Conservation (phyloP, 768 basidiomycete genomes). For the Neoboletus magnificus region DNA sequence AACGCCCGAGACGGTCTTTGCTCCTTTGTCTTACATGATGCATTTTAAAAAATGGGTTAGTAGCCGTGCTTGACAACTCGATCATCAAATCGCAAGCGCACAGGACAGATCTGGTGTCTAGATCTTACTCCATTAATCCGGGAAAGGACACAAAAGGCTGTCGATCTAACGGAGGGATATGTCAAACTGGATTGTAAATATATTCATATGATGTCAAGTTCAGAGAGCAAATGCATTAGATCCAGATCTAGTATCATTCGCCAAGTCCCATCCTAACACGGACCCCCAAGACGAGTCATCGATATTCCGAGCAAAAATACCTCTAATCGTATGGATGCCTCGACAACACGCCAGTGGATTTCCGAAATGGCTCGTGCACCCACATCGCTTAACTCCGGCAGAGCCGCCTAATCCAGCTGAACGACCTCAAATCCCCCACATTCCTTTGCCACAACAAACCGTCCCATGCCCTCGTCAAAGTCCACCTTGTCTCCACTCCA, state of each 20-base stretch:
- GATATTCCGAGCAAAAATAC: not conserved
- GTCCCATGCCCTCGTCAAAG: conserved; percentile 32
- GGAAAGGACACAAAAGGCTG: not conserved
- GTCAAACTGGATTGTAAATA: not conserved
- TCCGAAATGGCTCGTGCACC: not conserved
- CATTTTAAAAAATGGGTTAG: not conserved
- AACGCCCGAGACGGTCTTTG: not conserved
- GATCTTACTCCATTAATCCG: not conserved
- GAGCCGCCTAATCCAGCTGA: conserved; percentile 13
- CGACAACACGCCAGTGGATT: not conserved
- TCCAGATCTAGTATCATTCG: too few relatives aligned
- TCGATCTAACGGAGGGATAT: too few relatives aligned
- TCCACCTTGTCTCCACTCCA: conserved; percentile 21
- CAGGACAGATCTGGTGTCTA: not conserved
- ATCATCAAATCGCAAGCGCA: not conserved
- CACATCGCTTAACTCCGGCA: not conserved
- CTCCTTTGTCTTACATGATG: not conserved
- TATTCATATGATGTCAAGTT: not conserved
- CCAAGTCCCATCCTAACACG: too few relatives aligned
- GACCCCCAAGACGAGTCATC: not conserved
- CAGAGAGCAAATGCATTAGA: not conserved
- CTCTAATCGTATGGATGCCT: not conserved
- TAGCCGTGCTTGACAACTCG: not conserved
- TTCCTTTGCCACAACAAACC: conserved; percentile 27
- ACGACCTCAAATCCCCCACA: conserved; percentile 28